Evolutionary conservation across 176 grass and related monocot species (phyloP), one percentile per base, ranked within the genome.

Genomic region (Zoysia japonica): DNA sequence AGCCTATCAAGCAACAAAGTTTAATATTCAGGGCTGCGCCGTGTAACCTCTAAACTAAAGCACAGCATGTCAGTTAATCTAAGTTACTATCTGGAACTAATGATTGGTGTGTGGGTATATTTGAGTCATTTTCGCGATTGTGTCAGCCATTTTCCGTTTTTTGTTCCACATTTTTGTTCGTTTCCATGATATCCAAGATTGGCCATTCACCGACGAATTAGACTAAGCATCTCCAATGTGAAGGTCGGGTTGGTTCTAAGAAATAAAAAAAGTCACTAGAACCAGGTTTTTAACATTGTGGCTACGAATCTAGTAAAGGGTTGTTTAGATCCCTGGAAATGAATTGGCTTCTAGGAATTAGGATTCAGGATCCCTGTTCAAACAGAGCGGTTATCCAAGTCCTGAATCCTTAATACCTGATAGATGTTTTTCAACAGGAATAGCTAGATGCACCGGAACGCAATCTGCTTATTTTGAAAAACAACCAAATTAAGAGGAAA

Each of bases 21-120:
- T 65, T 59, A 71, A 44, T 45, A 19, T 11, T 83, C n/a, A 72
- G 61, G 15, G 44, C 49, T 28, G 15, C 6, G 12, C 12, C 1
- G 7, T 66, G 13, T 60, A 67, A 48, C 16, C 50, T 61, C 70
- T 75, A 49, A 28, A 4, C 38, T 44, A 43, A 59, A 1, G 10
- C 3, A 62, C 1, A 10, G 41, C 6, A 53, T 46, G 46, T 35
- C 12, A 14, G 53, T 47, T 47, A 28, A 28, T 28, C 39, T 46
- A 87, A 67, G 74, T 51, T 72, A 77, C 7, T 19, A 46, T 78
- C 46, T 53, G 17, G 47, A 64, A 42, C 55, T 55, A 59, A 47
- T 42, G 48, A 17, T 17, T 2, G 20, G 53, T 40, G 2, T 2
- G 3, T 11, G 5, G 17, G 52, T 36, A 56, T 51, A 52, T 3